Evolutionary conservation across 1,284 basidiomycete species (phyloP).

Genomic region (Puccinia polysora): DNA sequence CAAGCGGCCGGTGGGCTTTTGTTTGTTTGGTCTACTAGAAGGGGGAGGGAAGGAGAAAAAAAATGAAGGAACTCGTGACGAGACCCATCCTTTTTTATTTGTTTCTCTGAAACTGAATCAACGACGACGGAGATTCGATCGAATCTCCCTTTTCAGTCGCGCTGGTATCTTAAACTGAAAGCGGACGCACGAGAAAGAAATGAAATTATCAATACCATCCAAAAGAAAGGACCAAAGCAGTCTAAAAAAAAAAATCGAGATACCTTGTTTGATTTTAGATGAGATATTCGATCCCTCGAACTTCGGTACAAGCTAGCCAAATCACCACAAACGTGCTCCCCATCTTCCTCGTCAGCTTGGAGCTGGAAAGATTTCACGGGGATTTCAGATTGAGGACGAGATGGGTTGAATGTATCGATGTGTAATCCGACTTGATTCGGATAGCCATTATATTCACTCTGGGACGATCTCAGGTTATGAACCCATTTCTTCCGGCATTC

Average conservation of each 20-base stretch:
- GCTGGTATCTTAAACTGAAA: too few species aligned
- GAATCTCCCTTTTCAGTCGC: too few species aligned
- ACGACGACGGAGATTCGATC: too few species aligned
- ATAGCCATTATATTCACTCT: conserved; percentile 37
- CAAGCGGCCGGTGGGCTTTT: too few species aligned
- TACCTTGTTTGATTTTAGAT: conserved; percentile 7
- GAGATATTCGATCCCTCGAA: conserved; percentile 16
- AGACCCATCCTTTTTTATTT: too few species aligned
- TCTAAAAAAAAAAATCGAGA: not conserved
- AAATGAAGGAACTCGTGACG: too few species aligned
- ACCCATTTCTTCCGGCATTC: conserved; percentile 44
- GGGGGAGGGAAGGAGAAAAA: too few species aligned
- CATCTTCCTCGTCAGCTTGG: conserved; percentile 28
- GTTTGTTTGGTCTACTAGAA: too few species aligned
- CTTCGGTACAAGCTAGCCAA: conserved; percentile 35
- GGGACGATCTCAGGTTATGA: conserved; percentile 33
- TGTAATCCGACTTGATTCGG: conserved; percentile 39
- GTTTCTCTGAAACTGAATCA: too few species aligned
- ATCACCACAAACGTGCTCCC: conserved; percentile 42
- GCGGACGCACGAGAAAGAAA: too few species aligned
- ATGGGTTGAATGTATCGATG: conserved; percentile 9
- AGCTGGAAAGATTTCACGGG: not conserved
- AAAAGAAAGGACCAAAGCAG: too few species aligned
- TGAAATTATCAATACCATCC: too few species aligned
- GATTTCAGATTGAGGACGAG: not conserved